phyloP scores from a whole-genome alignment of 140 eudicot genomes.

The Erigeron philadelphicus region DNA sequence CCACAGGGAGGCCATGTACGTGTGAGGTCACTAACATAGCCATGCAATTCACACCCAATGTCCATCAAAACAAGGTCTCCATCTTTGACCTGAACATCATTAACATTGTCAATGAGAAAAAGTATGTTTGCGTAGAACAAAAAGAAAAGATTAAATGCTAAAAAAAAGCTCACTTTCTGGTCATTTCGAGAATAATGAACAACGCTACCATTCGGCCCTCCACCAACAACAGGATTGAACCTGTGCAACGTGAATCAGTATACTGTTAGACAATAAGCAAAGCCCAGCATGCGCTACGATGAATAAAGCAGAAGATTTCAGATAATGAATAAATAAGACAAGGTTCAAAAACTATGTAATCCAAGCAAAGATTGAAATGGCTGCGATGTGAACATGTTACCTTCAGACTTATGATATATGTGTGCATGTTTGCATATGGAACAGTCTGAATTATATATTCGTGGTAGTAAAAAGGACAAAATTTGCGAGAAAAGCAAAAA shows the following conservation, averaged over 20 bases:
- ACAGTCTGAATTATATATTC: not conserved
- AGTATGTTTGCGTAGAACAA: not conserved
- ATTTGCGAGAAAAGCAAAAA: no score
- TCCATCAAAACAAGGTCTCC: conserved; percentile 94
- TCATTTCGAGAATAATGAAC: conserved; percentile 96
- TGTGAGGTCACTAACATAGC: conserved; percentile 94
- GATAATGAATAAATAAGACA: not conserved
- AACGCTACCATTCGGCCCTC: conserved; percentile 89
- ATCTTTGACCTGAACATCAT: conserved; percentile 49
- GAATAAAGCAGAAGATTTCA: not conserved
- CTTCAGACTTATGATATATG: not conserved
- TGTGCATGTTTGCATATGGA: not conserved
- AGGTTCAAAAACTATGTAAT: not conserved
- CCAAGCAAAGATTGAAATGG: not conserved
- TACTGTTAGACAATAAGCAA: conserved; percentile 7
- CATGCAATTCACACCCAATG: conserved; percentile 90
- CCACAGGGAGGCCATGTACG: conserved; percentile 99
- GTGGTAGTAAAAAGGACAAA: no score
- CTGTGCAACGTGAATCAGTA: conserved; percentile 34
- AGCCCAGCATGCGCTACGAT: not conserved
- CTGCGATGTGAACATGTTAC: not conserved
- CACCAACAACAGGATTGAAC: conserved; percentile 98
- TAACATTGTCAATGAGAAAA: not conserved
- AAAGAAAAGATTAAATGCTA: conserved; percentile 1
- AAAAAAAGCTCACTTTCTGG: conserved; percentile 59